Conservation (phyloP, 2,329 filamentous ascomycete genomes). For the Exophiala dermatitidis region DNA sequence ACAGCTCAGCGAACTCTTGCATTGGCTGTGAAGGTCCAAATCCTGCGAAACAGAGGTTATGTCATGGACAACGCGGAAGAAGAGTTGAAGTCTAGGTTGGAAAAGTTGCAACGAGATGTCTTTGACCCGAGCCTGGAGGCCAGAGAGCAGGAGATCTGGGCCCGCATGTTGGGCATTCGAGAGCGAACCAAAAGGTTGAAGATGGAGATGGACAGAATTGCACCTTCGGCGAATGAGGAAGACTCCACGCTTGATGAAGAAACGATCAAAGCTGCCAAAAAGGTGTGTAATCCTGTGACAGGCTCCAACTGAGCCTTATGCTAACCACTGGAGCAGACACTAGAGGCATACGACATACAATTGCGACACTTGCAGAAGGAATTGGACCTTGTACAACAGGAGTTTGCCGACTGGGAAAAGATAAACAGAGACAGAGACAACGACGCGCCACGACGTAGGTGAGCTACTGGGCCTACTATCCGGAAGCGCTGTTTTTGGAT, state of each 20-base stretch:
- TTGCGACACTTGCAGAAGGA: conserved; percentile 55
- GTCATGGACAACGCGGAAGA: conserved; percentile 59
- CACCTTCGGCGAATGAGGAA: conserved; percentile 37
- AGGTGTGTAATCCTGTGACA: conserved; percentile 39
- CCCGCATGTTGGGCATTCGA: conserved; percentile 55
- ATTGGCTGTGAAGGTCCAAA: conserved; percentile 58
- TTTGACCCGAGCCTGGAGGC: conserved; percentile 55
- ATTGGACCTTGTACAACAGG: conserved; percentile 51
- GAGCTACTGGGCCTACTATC: too few relatives aligned
- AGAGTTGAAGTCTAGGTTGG: conserved; percentile 54
- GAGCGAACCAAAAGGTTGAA: conserved; percentile 54
- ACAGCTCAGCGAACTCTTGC: conserved; percentile 54
- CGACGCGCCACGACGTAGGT: conserved; percentile 18
- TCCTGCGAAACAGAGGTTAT: conserved; percentile 57
- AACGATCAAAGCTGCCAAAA: conserved; percentile 53
- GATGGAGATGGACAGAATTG: conserved; percentile 49
- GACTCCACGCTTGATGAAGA: conserved; percentile 49
- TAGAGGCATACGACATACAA: conserved; percentile 46
- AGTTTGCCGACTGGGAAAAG: conserved; percentile 51
- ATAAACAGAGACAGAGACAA: conserved; percentile 19
- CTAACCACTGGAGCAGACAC: conserved; percentile 33
- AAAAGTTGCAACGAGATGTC: conserved; percentile 51
- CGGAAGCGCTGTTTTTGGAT: background rate
- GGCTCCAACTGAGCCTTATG: background rate
- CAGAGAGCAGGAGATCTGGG: conserved; percentile 60